phyloP scores from a whole-genome alignment of 495 filamentous ascomycete species.

The Terfezia boudieri region DNA sequence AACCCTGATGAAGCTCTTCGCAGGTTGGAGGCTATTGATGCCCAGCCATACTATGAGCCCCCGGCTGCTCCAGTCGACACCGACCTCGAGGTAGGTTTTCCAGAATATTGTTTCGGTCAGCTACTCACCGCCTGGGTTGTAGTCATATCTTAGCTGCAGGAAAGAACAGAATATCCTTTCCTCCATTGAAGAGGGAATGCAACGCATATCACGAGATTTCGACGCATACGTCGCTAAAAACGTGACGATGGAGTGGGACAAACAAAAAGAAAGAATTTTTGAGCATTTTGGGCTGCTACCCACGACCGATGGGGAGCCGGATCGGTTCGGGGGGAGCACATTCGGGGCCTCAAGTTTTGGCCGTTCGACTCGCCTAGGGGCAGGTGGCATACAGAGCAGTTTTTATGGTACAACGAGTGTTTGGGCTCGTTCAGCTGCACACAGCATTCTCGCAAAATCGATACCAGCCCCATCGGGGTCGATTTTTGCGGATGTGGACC shows the following conservation, averaged over 20 bases:
- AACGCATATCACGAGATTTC: slow-evolving; percentile 71
- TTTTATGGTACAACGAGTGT: slow-evolving; percentile 5
- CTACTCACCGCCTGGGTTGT: slow-evolving; percentile 1
- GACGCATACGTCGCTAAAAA: slow-evolving; percentile 83
- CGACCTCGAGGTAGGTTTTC: slow-evolving; percentile 14
- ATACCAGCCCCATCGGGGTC: background rate
- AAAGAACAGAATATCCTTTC: slow-evolving; percentile 77
- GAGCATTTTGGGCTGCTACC: slow-evolving; percentile 81
- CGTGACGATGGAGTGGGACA: slow-evolving; percentile 85
- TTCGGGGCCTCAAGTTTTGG: slow-evolving; percentile 29
- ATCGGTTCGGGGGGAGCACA: slow-evolving; percentile 20
- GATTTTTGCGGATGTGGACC: slow-evolving; percentile 16
- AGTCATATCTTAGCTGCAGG: slow-evolving; percentile 58
- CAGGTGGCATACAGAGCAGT: slow-evolving; percentile 2
- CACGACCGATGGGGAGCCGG: slow-evolving; percentile 28
- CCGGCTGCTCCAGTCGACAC: slow-evolving; percentile 17
- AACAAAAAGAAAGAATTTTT: slow-evolving; percentile 75
- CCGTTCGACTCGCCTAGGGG: slow-evolving; percentile 22
- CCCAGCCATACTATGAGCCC: slow-evolving; percentile 15
- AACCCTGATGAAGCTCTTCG: slow-evolving; percentile 18
- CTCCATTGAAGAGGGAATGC: slow-evolving; percentile 71
- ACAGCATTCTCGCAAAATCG: background rate
- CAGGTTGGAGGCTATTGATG: slow-evolving; percentile 18
- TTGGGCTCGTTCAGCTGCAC: slow-evolving; percentile 11
- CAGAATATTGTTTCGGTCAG: background rate